A percentile compares a stretch with the other conserved stretches of the same genome.
These are phyloP conservation scores for Thermomucor indicae-seudaticae DNA, from an alignment of 371 early-diverging fungal species.

Conservation along the genomic window DNA sequence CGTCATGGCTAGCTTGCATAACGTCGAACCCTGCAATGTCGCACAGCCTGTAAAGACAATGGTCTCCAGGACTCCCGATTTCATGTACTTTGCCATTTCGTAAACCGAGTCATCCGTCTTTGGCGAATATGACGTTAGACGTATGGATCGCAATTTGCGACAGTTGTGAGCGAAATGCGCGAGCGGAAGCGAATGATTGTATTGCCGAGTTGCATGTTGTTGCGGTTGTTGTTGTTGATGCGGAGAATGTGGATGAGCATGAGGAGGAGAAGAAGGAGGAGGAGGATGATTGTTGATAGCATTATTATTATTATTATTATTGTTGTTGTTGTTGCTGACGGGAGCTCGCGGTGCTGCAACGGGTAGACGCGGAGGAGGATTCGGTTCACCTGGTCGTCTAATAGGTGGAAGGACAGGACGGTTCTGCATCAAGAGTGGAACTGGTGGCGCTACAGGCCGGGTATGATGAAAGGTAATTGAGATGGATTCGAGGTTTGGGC, in stretches of 20 bases:
- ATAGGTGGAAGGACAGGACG: slow-evolving; percentile 18
- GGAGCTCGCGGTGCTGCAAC: slow-evolving; percentile 2
- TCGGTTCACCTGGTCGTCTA: slow-evolving; percentile 11
- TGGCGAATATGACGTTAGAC: slow-evolving; percentile 37
- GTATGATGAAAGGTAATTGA: slow-evolving; percentile 33
- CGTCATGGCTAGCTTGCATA: slow-evolving; percentile 39
- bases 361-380: slow-evolving; percentile 7
- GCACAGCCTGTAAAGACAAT: slow-evolving; percentile 29
- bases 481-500: slow-evolving; percentile 36
- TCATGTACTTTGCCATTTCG: slow-evolving; percentile 45
- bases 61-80: slow-evolving; percentile 25
- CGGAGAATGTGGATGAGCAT: slow-evolving; percentile 6
- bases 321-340: slow-evolving; percentile 9
- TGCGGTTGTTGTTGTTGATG: slow-evolving; percentile 7
- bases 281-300: slow-evolving; percentile 1
- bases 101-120: slow-evolving; percentile 45
- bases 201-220: neutral
- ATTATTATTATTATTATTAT: slow-evolving; percentile 2
- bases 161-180: slow-evolving; percentile 46
- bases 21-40: slow-evolving; percentile 38
- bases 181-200: slow-evolving; percentile 29
- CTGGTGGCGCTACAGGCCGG: slow-evolving; percentile 30
- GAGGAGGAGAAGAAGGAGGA: slow-evolving; percentile 9
- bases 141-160: slow-evolving; percentile 27
- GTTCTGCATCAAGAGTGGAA: slow-evolving; percentile 3